Evolutionary conservation across 2,329 filamentous ascomycete genomes (phyloP).

Genomic region (Aspergillus hortae): DNA sequence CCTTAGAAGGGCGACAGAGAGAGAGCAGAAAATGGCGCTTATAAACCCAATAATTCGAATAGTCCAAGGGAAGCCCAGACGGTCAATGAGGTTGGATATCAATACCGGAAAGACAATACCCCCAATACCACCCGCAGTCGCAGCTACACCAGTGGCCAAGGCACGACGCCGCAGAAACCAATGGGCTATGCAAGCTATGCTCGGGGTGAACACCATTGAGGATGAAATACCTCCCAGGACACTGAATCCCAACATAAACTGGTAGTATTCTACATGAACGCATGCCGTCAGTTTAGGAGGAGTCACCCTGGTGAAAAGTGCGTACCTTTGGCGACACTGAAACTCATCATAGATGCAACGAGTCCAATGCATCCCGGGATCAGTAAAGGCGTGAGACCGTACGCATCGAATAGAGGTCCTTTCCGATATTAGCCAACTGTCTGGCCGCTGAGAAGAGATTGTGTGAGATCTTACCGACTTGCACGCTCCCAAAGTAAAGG

Average conservation of each 20-base stretch:
- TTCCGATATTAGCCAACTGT: background rate
- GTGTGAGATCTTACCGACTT: slow-evolving; percentile 21
- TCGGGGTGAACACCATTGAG: slow-evolving; percentile 15
- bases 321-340: slow-evolving; percentile 11
- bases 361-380: slow-evolving; percentile 28
- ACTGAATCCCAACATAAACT: slow-evolving; percentile 9
- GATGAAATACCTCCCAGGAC: slow-evolving; percentile 9
- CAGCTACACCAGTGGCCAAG: slow-evolving; percentile 20
- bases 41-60: slow-evolving; percentile 9
- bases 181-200: slow-evolving; percentile 19
- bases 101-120: slow-evolving; percentile 22
- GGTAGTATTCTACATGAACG: slow-evolving; percentile 6
- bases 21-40: background rate
- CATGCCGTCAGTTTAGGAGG: background rate
- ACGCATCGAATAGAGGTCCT: slow-evolving; percentile 32
- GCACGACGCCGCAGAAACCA: slow-evolving; percentile 24
- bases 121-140: slow-evolving; percentile 17
- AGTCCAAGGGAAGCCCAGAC: slow-evolving; percentile 16
- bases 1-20: too few relatives aligned
- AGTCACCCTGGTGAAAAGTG: background rate
- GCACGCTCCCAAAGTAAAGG: slow-evolving; percentile 29
- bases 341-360: slow-evolving; percentile 6
- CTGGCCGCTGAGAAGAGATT: background rate
- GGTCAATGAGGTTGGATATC: slow-evolving; percentile 6
- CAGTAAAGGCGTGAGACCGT: slow-evolving; percentile 25